Evolutionary conservation across 768 basidiomycete species (phyloP).

Genomic region (Pleurotus ostreatus): DNA sequence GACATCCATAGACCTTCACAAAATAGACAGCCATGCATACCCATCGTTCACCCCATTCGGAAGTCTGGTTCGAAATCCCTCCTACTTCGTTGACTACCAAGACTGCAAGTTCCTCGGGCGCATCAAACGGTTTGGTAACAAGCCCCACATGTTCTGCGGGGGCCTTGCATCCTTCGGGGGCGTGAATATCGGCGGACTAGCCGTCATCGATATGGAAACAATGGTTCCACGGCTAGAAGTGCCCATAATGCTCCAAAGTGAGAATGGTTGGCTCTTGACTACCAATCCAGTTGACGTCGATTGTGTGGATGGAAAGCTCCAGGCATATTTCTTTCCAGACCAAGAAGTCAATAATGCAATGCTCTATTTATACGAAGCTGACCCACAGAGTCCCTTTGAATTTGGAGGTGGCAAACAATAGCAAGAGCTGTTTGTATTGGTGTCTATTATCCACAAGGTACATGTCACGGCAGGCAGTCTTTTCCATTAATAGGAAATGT

Average conservation of each 20-base stretch:
- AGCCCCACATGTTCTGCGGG: slow-evolving; percentile 5
- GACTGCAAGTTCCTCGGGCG: slow-evolving; percentile 6
- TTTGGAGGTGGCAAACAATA: slow-evolving; percentile 5
- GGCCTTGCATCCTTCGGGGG: neutral
- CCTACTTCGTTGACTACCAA: slow-evolving; percentile 6
- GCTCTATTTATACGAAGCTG: neutral
- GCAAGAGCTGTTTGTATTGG: too few relatives aligned
- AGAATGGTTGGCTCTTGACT: slow-evolving; percentile 1
- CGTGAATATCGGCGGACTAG: neutral
- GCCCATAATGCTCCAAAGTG: neutral
- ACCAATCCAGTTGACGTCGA: slow-evolving; percentile 9
- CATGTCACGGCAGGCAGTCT: neutral
- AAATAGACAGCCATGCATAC: neutral
- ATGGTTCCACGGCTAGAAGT: slow-evolving; percentile 2
- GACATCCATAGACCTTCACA: neutral
- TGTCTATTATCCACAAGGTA: neutral
- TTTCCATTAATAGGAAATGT: too few relatives aligned
- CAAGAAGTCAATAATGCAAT: neutral
- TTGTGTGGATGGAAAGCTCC: slow-evolving; percentile 3
- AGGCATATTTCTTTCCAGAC: slow-evolving; percentile 5
- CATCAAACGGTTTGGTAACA: neutral
- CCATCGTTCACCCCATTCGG: slow-evolving; percentile 2
- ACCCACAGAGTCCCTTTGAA: neutral
- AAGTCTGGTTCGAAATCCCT: neutral
- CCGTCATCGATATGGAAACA: neutral